Percentiles rank a stretch among this genome's conserved stretches.
phyloP scores from a whole-genome alignment of 1,139 yeast species.

The Blastobotrys persicus region DNA sequence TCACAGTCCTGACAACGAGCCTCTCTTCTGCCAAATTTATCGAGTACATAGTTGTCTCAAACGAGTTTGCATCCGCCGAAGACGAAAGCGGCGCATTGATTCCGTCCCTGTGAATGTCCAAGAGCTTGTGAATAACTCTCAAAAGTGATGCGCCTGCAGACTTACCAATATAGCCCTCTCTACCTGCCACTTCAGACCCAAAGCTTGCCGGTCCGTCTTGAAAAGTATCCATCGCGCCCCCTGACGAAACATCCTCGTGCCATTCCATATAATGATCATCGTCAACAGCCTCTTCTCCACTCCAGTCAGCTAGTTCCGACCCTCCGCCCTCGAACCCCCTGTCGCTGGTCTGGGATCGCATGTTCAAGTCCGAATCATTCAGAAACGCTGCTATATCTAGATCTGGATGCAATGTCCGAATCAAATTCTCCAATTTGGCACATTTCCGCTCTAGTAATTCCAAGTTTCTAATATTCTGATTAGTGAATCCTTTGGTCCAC shows the following conservation, averaged over 20 bases:
- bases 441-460: slow-evolving; percentile 12
- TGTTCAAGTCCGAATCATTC: neutral
- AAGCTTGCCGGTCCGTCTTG: slow-evolving; percentile 12
- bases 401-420: slow-evolving; percentile 12
- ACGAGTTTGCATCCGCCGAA: neutral
- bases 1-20: slow-evolving; percentile 25
- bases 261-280: slow-evolving; percentile 7
- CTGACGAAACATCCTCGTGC: slow-evolving; percentile 13
- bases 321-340: neutral
- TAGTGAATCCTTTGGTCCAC: neutral
- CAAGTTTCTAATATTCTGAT: slow-evolving; percentile 2
- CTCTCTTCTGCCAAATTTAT: slow-evolving; percentile 8
- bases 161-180: slow-evolving; percentile 13
- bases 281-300: neutral
- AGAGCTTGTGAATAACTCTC: slow-evolving; percentile 8
- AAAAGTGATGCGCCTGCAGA: slow-evolving; percentile 12
- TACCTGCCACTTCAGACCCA: neutral
- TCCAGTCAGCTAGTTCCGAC: neutral
- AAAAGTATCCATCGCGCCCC: neutral
- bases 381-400: slow-evolving; percentile 2
- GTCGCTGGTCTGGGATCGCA: neutral
- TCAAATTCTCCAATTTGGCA: slow-evolving; percentile 11
- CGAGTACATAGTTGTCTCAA: neutral
- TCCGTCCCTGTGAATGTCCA: slow-evolving; percentile 9
- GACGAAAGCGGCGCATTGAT: neutral